A percentile compares a stretch with the other conserved stretches of the same genome.
Evolutionary conservation across 1,139 yeast genomes (phyloP).

Genomic region (Zygosaccharomyces sapae): DNA sequence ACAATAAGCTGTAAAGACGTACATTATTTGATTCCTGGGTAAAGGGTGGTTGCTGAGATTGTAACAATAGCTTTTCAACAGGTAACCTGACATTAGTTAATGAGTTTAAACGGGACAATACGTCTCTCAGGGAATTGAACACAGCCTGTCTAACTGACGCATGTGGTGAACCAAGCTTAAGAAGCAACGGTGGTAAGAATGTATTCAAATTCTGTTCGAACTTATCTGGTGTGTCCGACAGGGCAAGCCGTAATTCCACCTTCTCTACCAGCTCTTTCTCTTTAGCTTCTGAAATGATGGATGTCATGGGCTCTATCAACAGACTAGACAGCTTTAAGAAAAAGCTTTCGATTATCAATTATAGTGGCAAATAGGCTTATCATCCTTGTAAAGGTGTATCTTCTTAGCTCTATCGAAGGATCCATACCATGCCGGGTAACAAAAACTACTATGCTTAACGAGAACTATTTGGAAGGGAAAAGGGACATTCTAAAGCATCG

Average conservation of each 20-base stretch:
- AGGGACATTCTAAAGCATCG: not conserved
- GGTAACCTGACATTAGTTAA: slow-evolving; percentile 58
- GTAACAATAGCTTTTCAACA: slow-evolving; percentile 54
- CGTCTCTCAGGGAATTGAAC: slow-evolving; percentile 59
- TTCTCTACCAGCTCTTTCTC: slow-evolving; percentile 61
- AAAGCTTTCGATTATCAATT: not conserved
- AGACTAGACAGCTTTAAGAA: not conserved
- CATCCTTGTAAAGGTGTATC: not conserved
- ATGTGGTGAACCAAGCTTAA: slow-evolving; percentile 74
- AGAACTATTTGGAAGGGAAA: not conserved
- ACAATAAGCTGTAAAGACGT: slow-evolving; percentile 60
- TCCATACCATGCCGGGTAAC: not conserved
- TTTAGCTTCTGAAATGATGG: slow-evolving; percentile 33
- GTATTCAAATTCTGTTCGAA: slow-evolving; percentile 56
- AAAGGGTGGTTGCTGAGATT: slow-evolving; percentile 54
- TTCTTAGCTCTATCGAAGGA: not conserved
- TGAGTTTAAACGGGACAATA: slow-evolving; percentile 63
- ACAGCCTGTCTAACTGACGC: slow-evolving; percentile 65
- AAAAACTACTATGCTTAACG: not conserved
- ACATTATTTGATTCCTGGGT: slow-evolving; percentile 51
- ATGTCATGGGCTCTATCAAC: not conserved
- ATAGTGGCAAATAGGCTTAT: not conserved
- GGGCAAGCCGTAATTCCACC: slow-evolving; percentile 79
- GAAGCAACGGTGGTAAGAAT: slow-evolving; percentile 71
- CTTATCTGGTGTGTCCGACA: slow-evolving; percentile 66